These are phyloP conservation scores for Microcos paniculata DNA, from an alignment of 345 rosid genomes.

Conservation along the genomic window DNA sequence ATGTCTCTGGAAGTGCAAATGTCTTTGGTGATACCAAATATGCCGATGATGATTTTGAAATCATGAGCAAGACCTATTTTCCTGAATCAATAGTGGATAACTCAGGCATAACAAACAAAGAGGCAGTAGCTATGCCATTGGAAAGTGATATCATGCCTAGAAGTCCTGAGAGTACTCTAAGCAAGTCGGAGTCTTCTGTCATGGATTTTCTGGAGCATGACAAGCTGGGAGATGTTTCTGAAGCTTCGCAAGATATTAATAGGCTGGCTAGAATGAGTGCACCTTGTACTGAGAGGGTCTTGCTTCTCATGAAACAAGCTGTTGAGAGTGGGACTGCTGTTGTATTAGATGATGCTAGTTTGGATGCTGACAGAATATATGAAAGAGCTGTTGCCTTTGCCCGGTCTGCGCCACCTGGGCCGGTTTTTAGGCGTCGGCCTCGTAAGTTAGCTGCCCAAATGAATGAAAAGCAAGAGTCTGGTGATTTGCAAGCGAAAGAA, in stretches of 20 bases:
- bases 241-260: slow-evolving; percentile 23
- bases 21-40: background rate
- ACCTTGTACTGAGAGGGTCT: slow-evolving; percentile 39
- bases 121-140: slow-evolving; percentile 4
- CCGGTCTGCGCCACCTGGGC: slow-evolving; percentile 56
- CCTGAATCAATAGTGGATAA: slow-evolving; percentile 16
- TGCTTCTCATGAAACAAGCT: slow-evolving; percentile 61
- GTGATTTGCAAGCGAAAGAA: slow-evolving; percentile 28
- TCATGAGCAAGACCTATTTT: slow-evolving; percentile 4
- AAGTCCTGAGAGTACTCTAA: slow-evolving; percentile 14
- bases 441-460: slow-evolving; percentile 36
- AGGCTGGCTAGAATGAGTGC: slow-evolving; percentile 13
- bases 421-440: slow-evolving; percentile 45
- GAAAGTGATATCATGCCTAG: slow-evolving; percentile 4
- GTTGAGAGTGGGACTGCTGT: slow-evolving; percentile 69
- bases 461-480: slow-evolving; percentile 35
- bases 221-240: slow-evolving; percentile 23
- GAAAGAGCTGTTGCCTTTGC: slow-evolving; percentile 59
- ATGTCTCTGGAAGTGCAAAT: slow-evolving; percentile 9
- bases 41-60: slow-evolving; percentile 26
- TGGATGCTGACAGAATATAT: slow-evolving; percentile 64
- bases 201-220: slow-evolving; percentile 4
- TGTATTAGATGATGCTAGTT: slow-evolving; percentile 40
- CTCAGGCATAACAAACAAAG: slow-evolving; percentile 16
- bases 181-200: slow-evolving; percentile 11